Conservation (phyloP, 2,329 filamentous ascomycete genomes). For the Alternaria incomplexa region DNA sequence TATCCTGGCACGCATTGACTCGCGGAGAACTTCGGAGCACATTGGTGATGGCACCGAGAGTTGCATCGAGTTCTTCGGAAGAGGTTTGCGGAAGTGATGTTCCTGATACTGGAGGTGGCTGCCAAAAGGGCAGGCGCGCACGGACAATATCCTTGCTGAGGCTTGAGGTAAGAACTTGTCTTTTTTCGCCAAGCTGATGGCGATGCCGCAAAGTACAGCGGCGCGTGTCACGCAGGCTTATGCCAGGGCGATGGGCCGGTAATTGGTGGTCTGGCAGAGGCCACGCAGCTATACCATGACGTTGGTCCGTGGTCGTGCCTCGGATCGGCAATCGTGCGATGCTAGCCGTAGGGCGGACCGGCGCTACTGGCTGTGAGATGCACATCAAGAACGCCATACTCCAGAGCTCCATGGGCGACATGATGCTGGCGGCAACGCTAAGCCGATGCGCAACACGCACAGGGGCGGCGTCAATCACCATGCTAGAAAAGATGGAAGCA, state of each 20-base stretch:
- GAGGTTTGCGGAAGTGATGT: background rate
- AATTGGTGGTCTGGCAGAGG: conserved; percentile 24
- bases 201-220: conserved; percentile 24
- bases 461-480: conserved; percentile 35
- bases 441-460: conserved; percentile 15
- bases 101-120: background rate
- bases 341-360: conserved; percentile 25
- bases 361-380: conserved; percentile 19
- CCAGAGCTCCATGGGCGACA: conserved; percentile 15
- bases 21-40: conserved; percentile 36
- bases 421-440: conserved; percentile 16
- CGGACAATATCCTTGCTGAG: conserved; percentile 9
- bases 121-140: conserved; percentile 19
- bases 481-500: conserved; percentile 33
- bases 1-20: conserved; percentile 7
- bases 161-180: conserved; percentile 25
- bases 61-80: background rate
- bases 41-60: background rate
- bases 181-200: conserved; percentile 30
- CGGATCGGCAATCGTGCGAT: conserved; percentile 40
- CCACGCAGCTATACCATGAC: conserved; percentile 26
- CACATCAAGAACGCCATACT: background rate
- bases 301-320: conserved; percentile 27
- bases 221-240: conserved; percentile 26
- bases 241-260: conserved; percentile 21